Percentiles rank a stretch among this genome's conserved stretches.
phyloP scores from a whole-genome alignment of 192 early-diverging fungal species.

The Coemansia sp. region DNA sequence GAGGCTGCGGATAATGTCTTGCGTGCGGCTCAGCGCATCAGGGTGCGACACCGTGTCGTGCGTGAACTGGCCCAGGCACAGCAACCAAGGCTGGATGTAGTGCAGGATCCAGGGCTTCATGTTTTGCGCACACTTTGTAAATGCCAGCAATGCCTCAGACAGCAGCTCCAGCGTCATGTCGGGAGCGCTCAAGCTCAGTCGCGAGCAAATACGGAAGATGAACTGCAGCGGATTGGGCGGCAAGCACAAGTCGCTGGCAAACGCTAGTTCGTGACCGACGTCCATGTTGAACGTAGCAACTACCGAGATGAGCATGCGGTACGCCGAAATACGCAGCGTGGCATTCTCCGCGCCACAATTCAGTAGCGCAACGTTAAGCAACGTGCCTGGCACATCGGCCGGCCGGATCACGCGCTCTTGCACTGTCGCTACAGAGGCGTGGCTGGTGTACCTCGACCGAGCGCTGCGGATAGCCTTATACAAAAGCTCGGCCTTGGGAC shows the following conservation, averaged over 20 bases:
- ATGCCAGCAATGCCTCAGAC: conserved; percentile 80
- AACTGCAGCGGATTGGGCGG: conserved; percentile 89
- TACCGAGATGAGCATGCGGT: conserved; percentile 87
- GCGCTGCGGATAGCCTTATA: conserved; percentile 71
- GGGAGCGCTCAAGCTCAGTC: conserved; percentile 72
- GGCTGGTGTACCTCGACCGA: conserved; percentile 67
- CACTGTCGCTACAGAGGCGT: conserved; percentile 48
- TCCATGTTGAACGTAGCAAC: conserved; percentile 82
- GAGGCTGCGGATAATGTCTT: conserved; percentile 75
- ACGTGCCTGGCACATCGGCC: conserved; percentile 84
- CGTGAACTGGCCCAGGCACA: conserved; percentile 70
- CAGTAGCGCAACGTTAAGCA: conserved; percentile 90
- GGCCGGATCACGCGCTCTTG: conserved; percentile 82
- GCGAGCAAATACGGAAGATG: conserved; percentile 78
- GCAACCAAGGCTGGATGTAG: conserved; percentile 89
- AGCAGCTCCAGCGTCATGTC: conserved; percentile 89
- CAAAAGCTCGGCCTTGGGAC: conserved; percentile 71
- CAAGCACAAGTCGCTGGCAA: conserved; percentile 81
- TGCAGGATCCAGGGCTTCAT: conserved; percentile 81
- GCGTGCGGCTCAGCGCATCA: conserved; percentile 57
- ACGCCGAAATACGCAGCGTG: conserved; percentile 78
- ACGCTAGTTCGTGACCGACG: conserved; percentile 76
- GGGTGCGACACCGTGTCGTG: conserved; percentile 45
- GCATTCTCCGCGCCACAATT: conserved; percentile 86
- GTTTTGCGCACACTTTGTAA: conserved; percentile 71